Evolutionary conservation across 169 alveolate species (phyloP), one percentile per base, ranked within the genome.

Genomic region (Cytauxzoon felis): DNA sequence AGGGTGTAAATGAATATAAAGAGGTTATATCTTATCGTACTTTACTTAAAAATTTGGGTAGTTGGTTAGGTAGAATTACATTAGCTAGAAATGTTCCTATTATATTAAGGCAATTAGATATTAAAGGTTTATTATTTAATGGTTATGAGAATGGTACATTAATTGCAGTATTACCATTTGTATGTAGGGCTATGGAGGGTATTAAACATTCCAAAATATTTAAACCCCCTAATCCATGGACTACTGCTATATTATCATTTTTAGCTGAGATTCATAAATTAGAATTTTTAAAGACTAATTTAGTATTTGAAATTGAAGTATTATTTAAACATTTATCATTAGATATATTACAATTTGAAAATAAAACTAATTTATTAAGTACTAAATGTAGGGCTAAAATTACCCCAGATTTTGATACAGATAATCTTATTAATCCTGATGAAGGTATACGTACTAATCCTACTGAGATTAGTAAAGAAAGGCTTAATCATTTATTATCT

Each of bases 171-270:
- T 65, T 92, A 49, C 97, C 97, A 7, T 81, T 93, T 64, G 91
- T 88, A 34, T 90, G 95, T 48, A 90, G 84, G 52, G 73, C 89
- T 21, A 36, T 93, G 67, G 96, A 90, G 52, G 63, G 83, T 26
- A 73, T 90, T 1, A 70, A 80, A 42, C 32, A 59, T 50, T 84
- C 93, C 5, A 87, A 89, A 82, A 83, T 78, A 24, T 93, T 90
- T 80, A 80, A 75, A 38, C 94, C 96, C 7, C 97, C 97, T n/a
- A 93, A 93, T 66, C 97, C 97, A 13, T 93, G 97, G 97, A 91
- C 97, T 18, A 71, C 90, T 32, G 93, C 94, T 23, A 56, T 89
- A 48, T 72, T 93, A 32, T 69, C 75, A 54, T 71, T 90, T 38
- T 78, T 93, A 47, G 93, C 92, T 43, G 97, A 93, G 80, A 73